These are phyloP conservation scores for Fusarium oxysporum DNA, from an alignment of 2,329 filamentous ascomycete species.

Conservation along the genomic window DNA sequence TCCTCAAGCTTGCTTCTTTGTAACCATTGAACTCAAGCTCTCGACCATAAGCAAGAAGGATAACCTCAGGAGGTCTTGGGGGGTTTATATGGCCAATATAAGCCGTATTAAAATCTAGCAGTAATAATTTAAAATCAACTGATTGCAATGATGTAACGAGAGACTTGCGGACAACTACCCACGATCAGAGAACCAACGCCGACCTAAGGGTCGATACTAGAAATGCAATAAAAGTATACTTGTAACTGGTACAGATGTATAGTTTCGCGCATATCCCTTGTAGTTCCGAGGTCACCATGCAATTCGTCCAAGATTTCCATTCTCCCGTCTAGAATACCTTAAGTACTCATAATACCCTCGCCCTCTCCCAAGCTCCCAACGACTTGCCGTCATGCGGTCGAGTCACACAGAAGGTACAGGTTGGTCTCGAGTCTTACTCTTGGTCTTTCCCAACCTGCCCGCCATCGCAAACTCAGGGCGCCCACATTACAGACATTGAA, in stretches of 20 bases:
- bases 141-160: no score
- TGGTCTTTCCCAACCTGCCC: no score
- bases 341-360: no score
- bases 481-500: no score
- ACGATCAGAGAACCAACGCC: neutral
- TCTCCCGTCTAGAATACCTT: no score
- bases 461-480: neutral
- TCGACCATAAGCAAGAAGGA: neutral
- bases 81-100: no score
- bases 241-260: neutral
- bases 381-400: neutral
- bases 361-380: neutral
- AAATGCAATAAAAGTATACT: rapidly evolving
- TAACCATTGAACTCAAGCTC: no score
- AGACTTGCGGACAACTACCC: neutral
- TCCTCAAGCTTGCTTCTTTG: neutral
- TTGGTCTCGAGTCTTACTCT: neutral
- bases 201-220: no score
- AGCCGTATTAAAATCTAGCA: neutral
- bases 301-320: neutral
- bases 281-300: rapidly evolving
- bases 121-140: neutral
- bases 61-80: neutral
- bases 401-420: neutral
- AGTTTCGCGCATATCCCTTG: rapidly evolving